Base-by-base conservation (phyloP, 2,329 filamentous ascomycete species). In the Clonostachys rosea region DNA sequence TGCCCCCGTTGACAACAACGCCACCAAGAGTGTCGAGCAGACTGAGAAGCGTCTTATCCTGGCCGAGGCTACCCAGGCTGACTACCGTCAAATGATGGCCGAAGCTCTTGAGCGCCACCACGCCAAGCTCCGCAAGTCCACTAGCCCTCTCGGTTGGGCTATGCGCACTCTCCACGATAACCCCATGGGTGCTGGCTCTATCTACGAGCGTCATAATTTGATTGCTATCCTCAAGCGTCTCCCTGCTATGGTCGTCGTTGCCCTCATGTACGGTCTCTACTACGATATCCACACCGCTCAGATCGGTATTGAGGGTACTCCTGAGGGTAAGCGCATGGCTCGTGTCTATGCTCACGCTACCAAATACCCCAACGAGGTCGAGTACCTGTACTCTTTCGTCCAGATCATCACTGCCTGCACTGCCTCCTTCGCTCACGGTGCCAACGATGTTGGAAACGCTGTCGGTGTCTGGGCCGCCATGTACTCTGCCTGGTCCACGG, bases 271-370 rank as follows among this genome's bases (percentile, higher is more conserved):
- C 62, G 89, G 89, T 64, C 62, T 86, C 24, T 75, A 91, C 75
- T 92, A 91, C 69, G 88, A 92, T 56, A 92, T 91, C 59, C 87
- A 91, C 74, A 76, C 79, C 43, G 85, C 86, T 5, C 87, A 91
- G 71, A 73, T 74, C 45, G 87, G 87, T 60, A 76, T 89, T 41
- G 61, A 73, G 12, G 86, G 86, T 18, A 89, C 87, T 2, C 86
- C 86, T 7, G 87, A 91, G 50, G 87, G 86, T 49, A 69, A 69
- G 35, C 84, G 87, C 51, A 89, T 89, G 85, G 70, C 78, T 58
- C 73, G 78, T 40, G 83, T 87, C 49, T 89, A 89, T 62, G 70
- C 71, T 34, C 62, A 76, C 46, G 84, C 84, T 8, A 63, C 71
- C 51, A 86, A 87, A 64, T 87, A 86, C 58, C 68, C 79, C 54